Percentiles rank a stretch among this genome's conserved stretches.
Evolutionary conservation across 768 basidiomycete species (phyloP).

Genomic region (Clitopilus passeckerianus): DNA sequence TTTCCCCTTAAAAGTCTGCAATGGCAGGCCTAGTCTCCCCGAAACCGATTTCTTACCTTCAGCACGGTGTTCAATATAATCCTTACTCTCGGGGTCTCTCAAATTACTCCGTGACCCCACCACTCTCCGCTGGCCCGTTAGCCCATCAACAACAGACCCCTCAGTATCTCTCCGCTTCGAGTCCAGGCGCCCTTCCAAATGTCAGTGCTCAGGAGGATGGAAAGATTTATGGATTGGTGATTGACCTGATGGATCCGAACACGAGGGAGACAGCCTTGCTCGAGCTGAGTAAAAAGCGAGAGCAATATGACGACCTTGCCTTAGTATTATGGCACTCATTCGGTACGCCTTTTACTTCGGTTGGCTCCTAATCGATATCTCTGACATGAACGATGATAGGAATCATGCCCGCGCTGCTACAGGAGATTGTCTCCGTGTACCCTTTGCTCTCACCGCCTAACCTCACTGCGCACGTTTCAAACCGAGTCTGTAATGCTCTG

Average conservation of each 20-base stretch:
- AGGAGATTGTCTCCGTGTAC: conserved; percentile 98
- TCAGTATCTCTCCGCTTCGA: conserved; percentile 33
- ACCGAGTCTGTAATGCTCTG: conserved; percentile 97
- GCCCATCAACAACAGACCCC: conserved; percentile 45
- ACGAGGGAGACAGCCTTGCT: conserved; percentile 88
- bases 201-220: conserved; percentile 45
- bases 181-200: conserved; percentile 8
- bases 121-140: conserved; percentile 46
- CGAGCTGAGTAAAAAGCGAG: conserved; percentile 97
- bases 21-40: conserved; percentile 66
- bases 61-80: conserved; percentile 56
- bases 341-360: conserved; percentile 41
- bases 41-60: conserved; percentile 59
- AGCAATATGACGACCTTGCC: conserved; percentile 98
- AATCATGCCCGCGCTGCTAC: conserved; percentile 94
- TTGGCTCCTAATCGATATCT: conserved; percentile 10
- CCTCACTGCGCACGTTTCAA: conserved; percentile 95
- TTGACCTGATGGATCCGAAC: conserved; percentile 77
- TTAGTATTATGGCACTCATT: conserved; percentile 98
- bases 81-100: conserved; percentile 52
- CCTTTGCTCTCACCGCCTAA: conserved; percentile 93
- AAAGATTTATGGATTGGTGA: conserved; percentile 89
- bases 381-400: conserved; percentile 39
- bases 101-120: conserved; percentile 61
- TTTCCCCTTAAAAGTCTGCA: conserved; percentile 15